phyloP scores from a whole-genome alignment of 345 rosid species.

The Geranium rotundifolium region DNA sequence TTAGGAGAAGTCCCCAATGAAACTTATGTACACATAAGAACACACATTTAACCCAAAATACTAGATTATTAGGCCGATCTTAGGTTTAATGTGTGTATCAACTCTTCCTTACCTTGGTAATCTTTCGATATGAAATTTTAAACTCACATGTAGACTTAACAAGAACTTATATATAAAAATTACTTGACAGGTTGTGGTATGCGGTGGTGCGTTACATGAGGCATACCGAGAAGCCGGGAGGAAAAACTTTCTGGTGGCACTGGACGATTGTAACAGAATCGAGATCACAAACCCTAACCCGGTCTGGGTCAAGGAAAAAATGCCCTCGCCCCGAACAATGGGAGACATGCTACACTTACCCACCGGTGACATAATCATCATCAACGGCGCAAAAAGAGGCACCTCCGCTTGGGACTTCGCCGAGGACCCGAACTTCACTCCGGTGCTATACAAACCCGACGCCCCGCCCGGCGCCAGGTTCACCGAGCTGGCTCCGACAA shows the following conservation, averaged over 20 bases:
- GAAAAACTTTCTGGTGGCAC: slow-evolving; percentile 17
- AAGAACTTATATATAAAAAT: no score
- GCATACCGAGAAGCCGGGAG: slow-evolving; percentile 17
- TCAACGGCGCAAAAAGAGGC: slow-evolving; percentile 49
- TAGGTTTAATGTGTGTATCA: no score
- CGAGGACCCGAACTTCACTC: slow-evolving; percentile 15
- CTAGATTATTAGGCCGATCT: no score
- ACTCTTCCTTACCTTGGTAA: no score
- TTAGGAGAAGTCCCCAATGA: no score
- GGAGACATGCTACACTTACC: slow-evolving; percentile 48
- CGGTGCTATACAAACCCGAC: slow-evolving; percentile 25
- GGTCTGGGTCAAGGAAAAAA: slow-evolving; percentile 40
- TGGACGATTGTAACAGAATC: slow-evolving; percentile 31
- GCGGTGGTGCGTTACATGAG: slow-evolving; percentile 42
- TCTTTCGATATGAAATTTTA: no score
- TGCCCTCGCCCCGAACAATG: slow-evolving; percentile 47
- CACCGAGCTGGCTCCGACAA: slow-evolving; percentile 25
- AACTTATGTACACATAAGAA: no score
- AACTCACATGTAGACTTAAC: no score
- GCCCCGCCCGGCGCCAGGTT: slow-evolving; percentile 20
- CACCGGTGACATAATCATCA: slow-evolving; percentile 32
- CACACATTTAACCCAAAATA: no score
- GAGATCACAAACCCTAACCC: slow-evolving; percentile 21
- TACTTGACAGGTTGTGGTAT: slow-evolving; percentile 10
- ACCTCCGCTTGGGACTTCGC: slow-evolving; percentile 23